Evolutionary conservation across 2,329 filamentous ascomycete species (phyloP), one percentile per base, ranked within the genome.

Genomic region (Penicillium sp.): DNA sequence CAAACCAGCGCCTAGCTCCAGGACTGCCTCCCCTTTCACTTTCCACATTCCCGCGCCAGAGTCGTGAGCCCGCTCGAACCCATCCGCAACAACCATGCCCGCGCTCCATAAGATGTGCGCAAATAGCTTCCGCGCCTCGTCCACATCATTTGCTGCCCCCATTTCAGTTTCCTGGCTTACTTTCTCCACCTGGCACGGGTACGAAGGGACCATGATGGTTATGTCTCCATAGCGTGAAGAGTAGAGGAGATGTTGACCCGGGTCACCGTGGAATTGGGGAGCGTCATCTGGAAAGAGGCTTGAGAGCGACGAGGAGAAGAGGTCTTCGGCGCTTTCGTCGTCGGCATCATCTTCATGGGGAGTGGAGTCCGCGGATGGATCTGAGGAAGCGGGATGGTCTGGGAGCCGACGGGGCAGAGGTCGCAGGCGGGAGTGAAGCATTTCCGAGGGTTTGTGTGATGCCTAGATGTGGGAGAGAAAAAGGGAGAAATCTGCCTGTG

Each of bases 61-160:
- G n/a, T 65, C 61, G 47, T 71, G 67, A 11, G 74, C 77, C 49
- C 67, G 63, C 66, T 80, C 79, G 3, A 82, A 69, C 2, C 73
- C 74, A 64, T 80, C 78, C 5, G 79, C 78, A 45, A 79, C 71
- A n/a, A 81, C 73, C 67, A 81, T 71, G 0, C 70, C 77, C 2
- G 85, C 82, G 70, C 86, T 87, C 85, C 85, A 88, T 29, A 88
- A 69, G 66, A 86, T 84, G 73, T 88, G 85, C 38, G 84, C 84
- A 74, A 86, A 87, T 41, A 87, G 80, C 54, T 74, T 76, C 56
- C 85, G 67, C 46, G 82, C 80, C 56, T 82, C 78, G 58, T 87
- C 83, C 3, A 73, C 68, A 9, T 66, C 31, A 35, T 69, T 71
- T 11, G 53, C 53, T 7, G 63, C 63, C 3, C 56, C 66, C 13